Evolutionary conservation across 1,139 yeast species (phyloP).

Genomic region (Kodamaea fungicola): DNA sequence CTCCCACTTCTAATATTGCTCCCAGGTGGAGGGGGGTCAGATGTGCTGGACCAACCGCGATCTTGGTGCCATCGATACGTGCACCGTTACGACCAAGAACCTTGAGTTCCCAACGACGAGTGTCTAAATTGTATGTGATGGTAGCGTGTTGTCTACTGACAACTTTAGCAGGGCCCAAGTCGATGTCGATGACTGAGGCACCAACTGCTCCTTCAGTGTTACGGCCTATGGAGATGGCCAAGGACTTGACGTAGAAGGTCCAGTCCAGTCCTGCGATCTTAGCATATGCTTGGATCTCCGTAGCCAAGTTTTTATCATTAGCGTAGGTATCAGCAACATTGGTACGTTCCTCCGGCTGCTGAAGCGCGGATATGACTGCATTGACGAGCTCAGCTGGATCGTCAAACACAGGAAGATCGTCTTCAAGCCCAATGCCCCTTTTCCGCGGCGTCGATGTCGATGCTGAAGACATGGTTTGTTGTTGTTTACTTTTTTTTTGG

Average conservation of each 20-base stretch:
- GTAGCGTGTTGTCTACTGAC: constrained; percentile 88
- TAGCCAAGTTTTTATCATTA: constrained; percentile 71
- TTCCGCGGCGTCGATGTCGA: constrained; percentile 27
- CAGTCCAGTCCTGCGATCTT: constrained; percentile 90
- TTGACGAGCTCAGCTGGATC: constrained; percentile 53
- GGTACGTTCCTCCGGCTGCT: constrained; percentile 48
- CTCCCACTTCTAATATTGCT: constrained; percentile 88
- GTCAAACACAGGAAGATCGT: constrained; percentile 27
- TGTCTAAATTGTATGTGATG: constrained; percentile 70
- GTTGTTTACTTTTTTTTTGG: constrained; percentile 3
- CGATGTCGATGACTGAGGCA: constrained; percentile 61
- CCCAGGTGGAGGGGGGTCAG: constrained; percentile 72
- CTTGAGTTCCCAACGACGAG: constrained; percentile 80
- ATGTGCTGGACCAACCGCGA: constrained; percentile 39
- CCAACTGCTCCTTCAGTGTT: constrained; percentile 55
- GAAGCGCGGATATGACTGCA: constrained; percentile 48
- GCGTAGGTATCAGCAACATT: constrained; percentile 47
- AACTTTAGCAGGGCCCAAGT: constrained; percentile 94
- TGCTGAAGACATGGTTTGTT: constrained; percentile 10
- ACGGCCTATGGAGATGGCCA: constrained; percentile 79
- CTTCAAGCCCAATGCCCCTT: constrained; percentile 23
- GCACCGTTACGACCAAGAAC: constrained; percentile 92
- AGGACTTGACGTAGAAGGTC: constrained; percentile 89
- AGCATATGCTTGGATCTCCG: constrained; percentile 94
- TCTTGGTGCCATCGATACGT: constrained; percentile 71